phyloP scores from a whole-genome alignment of 225 moss, liverwort and hornwort species.

The Sphagnum contortum region DNA sequence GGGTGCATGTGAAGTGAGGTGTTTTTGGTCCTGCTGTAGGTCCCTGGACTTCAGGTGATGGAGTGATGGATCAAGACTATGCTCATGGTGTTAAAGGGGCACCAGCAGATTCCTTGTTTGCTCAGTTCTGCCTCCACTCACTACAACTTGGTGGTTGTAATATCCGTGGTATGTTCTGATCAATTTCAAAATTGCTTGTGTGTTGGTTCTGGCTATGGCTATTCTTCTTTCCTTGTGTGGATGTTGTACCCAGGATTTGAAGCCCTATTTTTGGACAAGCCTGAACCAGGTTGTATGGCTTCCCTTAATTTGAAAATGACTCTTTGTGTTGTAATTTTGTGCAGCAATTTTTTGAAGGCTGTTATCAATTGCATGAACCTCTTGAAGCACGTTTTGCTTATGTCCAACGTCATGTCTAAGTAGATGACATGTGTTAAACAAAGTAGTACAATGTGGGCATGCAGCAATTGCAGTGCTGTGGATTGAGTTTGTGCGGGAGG shows the following conservation, averaged over 20 bases:
- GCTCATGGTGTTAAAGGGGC: slow-evolving; percentile 73
- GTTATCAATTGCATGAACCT: no score
- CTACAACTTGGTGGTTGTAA: slow-evolving; percentile 83
- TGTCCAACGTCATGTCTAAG: no score
- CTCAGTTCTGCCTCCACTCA: slow-evolving; percentile 73
- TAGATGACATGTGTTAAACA: no score
- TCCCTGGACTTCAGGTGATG: slow-evolving; percentile 30
- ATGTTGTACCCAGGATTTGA: no score
- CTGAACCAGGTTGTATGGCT: no score
- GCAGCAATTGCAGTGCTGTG: slow-evolving; percentile 89
- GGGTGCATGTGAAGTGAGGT: not conserved
- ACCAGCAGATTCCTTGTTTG: slow-evolving; percentile 78
- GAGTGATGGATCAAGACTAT: slow-evolving; percentile 34
- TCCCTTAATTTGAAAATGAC: no score
- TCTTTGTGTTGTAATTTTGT: no score
- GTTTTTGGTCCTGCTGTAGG: slow-evolving; percentile 17
- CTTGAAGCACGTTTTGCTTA: no score
- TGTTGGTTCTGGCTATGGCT: not conserved
- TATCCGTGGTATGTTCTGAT: slow-evolving; percentile 55
- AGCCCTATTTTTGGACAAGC: no score
- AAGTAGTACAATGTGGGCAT: slow-evolving; percentile 3
- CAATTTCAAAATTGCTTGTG: not conserved
- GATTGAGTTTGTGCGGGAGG: slow-evolving; percentile 94
- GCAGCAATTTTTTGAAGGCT: no score
- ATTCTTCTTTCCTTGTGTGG: no score